Percentiles rank a stretch among this genome's conserved stretches.
Conservation (phyloP, 352 stramenopile genomes). For the Globisporangium cederbergense region DNA sequence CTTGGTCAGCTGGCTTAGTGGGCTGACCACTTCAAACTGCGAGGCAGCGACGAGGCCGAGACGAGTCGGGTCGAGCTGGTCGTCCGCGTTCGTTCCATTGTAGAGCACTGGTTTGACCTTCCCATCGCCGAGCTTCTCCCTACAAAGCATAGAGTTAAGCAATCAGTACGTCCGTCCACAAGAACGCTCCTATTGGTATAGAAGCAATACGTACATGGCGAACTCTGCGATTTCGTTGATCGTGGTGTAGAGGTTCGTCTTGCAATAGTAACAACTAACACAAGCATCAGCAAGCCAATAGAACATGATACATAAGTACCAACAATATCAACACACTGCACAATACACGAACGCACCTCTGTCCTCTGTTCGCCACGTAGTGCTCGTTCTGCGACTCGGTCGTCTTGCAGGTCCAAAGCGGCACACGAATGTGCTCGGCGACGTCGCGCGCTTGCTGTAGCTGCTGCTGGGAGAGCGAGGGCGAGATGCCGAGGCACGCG, state of each 20-base stretch:
- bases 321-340: neutral
- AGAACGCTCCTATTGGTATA: neutral
- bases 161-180: neutral
- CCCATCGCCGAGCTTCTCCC: slow-evolving; percentile 20
- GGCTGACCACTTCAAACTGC: slow-evolving; percentile 92
- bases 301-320: neutral
- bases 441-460: slow-evolving; percentile 84
- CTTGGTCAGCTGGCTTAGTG: slow-evolving; percentile 89
- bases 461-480: slow-evolving; percentile 86
- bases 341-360: slow-evolving; percentile 34
- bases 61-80: slow-evolving; percentile 91
- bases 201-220: slow-evolving; percentile 21
- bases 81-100: slow-evolving; percentile 97
- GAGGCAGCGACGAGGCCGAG: slow-evolving; percentile 86
- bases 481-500: slow-evolving; percentile 92
- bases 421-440: slow-evolving; percentile 86
- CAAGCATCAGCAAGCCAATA: neutral
- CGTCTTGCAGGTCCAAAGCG: slow-evolving; percentile 86
- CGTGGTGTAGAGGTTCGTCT: slow-evolving; percentile 96
- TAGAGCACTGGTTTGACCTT: slow-evolving; percentile 71
- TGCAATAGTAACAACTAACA: slow-evolving; percentile 94
- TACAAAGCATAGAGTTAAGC: neutral
- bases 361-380: slow-evolving; percentile 94
- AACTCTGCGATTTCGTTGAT: slow-evolving; percentile 86
- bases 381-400: slow-evolving; percentile 73